phyloP scores from a whole-genome alignment of 2,329 filamentous ascomycete species.

The Catunica adiposa region DNA sequence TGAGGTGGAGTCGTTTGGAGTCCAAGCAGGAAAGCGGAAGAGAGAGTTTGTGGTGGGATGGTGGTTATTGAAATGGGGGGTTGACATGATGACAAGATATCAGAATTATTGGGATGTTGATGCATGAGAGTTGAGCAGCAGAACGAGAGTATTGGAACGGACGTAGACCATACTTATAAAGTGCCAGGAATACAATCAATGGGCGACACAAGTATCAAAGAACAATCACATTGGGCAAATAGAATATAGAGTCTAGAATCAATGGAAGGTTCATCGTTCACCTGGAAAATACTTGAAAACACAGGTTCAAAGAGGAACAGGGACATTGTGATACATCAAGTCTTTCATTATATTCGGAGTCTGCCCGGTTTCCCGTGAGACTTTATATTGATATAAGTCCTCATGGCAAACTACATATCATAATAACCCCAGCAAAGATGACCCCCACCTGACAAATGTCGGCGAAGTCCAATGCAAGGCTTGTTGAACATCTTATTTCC shows the following conservation, averaged over 20 bases:
- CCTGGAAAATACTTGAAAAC: not conserved
- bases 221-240: not conserved
- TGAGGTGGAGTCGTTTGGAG: not conserved
- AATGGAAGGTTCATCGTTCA: not conserved
- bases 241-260: too few species aligned
- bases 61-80: not conserved
- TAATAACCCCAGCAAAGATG: not conserved
- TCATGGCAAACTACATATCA: not conserved
- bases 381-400: not conserved
- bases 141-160: too few species aligned
- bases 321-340: not conserved
- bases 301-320: not conserved
- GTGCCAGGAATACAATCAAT: not conserved
- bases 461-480: not conserved
- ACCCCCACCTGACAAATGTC: conserved; percentile 4
- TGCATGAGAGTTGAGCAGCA: too few species aligned
- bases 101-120: too few species aligned
- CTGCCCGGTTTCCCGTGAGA: not conserved
- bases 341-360: not conserved
- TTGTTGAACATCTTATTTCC: not conserved
- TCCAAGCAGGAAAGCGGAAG: conserved; percentile 5
- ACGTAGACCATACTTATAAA: not conserved
- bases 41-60: not conserved
- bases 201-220: not conserved
- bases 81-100: not conserved